Percentiles rank a stretch among this genome's conserved stretches.
Evolutionary conservation across 306 rosid species (phyloP).

Genomic region (Cucurbita argyrosperma): DNA sequence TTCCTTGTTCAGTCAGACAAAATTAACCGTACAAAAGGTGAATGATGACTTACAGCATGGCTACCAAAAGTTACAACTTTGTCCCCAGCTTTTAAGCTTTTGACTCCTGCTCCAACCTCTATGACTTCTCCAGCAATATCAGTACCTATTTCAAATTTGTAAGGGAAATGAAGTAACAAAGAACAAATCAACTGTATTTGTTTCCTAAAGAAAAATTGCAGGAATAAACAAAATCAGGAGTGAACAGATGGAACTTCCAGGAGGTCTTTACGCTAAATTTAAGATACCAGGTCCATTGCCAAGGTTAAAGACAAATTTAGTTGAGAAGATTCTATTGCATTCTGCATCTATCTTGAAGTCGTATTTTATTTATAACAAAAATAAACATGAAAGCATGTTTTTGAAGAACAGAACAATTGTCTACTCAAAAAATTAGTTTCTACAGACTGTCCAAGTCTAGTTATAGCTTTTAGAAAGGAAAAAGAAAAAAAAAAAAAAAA

Average conservation of each 20-base stretch:
- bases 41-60: conserved; percentile 19
- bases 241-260: not conserved
- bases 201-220: not conserved
- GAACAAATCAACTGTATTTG: not conserved
- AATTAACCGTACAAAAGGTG: not conserved
- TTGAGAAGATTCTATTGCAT: not conserved
- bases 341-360: not conserved
- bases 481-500: no score
- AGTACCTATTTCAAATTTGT: conserved; percentile 18
- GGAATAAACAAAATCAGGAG: not conserved
- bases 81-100: conserved; percentile 46
- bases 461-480: no score
- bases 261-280: not conserved
- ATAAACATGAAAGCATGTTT: not conserved
- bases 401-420: not conserved
- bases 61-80: conserved; percentile 40
- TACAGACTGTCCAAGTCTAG: no score
- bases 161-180: not conserved
- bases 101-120: conserved; percentile 36
- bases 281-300: not conserved
- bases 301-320: not conserved
- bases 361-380: not conserved
- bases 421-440: not conserved
- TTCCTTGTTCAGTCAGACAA: not conserved
- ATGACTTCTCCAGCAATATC: conserved; percentile 58